Base-by-base conservation (phyloP, 805 yeast genomes). In the Wickerhamomyces canadensis region DNA sequence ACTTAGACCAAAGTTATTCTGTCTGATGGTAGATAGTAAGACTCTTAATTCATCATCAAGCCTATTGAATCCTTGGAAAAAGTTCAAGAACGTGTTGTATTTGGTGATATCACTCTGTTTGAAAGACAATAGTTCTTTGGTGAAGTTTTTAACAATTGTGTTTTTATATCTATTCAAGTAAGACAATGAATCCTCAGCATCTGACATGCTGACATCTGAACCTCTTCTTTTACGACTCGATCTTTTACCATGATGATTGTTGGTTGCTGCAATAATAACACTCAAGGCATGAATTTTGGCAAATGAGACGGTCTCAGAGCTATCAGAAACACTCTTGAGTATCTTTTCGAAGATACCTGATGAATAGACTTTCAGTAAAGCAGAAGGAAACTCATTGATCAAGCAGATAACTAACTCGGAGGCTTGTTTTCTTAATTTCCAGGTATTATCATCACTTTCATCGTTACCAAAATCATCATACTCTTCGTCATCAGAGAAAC, bases 351-450 rank as follows among this genome's bases (percentile, higher is more conserved):
- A 60, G 11, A 62, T 37, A 8, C 57, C 52, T 1, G 38, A 30
- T 3, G 52, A 40, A 38, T 66, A 68, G 8, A 73, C 41, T 3
- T 46, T 29, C 6, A 65, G 55, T 14, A 76, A 48, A 2, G 53
- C 38, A 1, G 42, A 36, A 3, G 79, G 74, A 35, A 61, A 63
- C 2, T 51, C 45, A 3, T 49, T 50, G n/a, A 72, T 57, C 12
- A 73, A 39, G 0, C 67, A 50, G 14, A 65, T 55, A 7, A 72
- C 49, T 24, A 78, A 49, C 22, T 58, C 60, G 6, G 74, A 65
- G 0, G 84, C 60, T 36, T 69, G 70, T 29, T 74, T 62, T 41
- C 93, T 63, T 15, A 84, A 58, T 44, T 74, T 79, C 83, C 89
- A 80, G 2, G 81, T 70, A 36, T 64, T 66, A 37, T 73, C 81